A percentile compares a stretch with the other conserved stretches of the same genome.
Evolutionary conservation across 257 asterid species (phyloP).

Genomic region (Solanum chilense): DNA sequence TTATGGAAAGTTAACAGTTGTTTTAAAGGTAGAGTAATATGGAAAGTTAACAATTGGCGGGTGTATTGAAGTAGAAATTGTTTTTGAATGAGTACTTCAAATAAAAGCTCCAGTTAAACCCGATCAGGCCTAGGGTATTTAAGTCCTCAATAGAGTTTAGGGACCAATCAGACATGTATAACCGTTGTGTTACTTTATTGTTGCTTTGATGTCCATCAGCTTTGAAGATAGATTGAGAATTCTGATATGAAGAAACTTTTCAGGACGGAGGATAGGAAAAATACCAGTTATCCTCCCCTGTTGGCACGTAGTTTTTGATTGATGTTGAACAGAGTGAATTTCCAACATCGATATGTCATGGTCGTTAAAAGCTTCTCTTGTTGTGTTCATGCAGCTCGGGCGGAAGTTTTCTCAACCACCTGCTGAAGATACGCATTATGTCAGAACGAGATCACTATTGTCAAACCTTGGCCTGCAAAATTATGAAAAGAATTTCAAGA

Average conservation of each 20-base stretch:
- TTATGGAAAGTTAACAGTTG: background rate
- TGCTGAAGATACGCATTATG: slow-evolving; percentile 50
- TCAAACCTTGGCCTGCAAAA: slow-evolving; percentile 67
- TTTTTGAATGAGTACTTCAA: background rate
- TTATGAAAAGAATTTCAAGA: slow-evolving; percentile 87
- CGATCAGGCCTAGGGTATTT: background rate
- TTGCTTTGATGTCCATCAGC: background rate
- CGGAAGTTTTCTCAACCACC: slow-evolving; percentile 78
- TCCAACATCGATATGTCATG: background rate
- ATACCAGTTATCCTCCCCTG: background rate
- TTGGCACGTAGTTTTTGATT: background rate
- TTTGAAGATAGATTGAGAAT: background rate
- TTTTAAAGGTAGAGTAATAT: background rate
- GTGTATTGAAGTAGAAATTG: background rate
- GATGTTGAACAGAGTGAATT: background rate
- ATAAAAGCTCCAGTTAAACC: background rate
- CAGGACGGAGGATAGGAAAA: background rate
- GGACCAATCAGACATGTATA: background rate
- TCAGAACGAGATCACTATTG: slow-evolving; percentile 49
- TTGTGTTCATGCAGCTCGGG: slow-evolving; percentile 49
- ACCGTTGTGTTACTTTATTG: background rate
- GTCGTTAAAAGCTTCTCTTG: background rate
- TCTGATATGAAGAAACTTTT: background rate
- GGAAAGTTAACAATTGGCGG: background rate
- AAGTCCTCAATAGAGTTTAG: background rate